Conservation (phyloP, 352 stramenopile genomes). For the Phytopythium mirpurense region DNA sequence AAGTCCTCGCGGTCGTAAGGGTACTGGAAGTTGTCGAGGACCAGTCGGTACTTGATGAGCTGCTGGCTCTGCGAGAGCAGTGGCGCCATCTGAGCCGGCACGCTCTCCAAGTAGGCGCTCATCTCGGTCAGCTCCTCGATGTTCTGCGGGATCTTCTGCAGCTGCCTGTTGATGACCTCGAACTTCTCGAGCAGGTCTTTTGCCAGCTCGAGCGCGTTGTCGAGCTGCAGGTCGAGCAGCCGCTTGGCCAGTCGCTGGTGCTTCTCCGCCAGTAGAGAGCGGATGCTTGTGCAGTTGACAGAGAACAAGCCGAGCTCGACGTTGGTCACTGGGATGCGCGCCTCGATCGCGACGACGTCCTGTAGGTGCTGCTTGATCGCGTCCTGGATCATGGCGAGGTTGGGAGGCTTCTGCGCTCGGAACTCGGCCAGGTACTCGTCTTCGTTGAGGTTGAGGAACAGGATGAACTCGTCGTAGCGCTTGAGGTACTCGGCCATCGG, state of each 20-base stretch:
- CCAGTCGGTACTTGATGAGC: constrained; percentile 70
- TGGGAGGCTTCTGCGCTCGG: constrained; percentile 65
- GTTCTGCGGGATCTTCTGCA: constrained; percentile 86
- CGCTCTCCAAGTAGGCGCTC: constrained; percentile 76
- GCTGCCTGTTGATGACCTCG: constrained; percentile 76
- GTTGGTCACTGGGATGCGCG: constrained; percentile 45
- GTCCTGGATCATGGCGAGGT: constrained; percentile 65
- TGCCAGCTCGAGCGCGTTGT: constrained; percentile 63
- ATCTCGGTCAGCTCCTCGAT: constrained; percentile 91
- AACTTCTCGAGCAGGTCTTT: constrained; percentile 81
- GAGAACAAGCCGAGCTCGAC: constrained; percentile 84
- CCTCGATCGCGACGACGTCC: constrained; percentile 50
- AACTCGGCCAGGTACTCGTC: constrained; percentile 77
- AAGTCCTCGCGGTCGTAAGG: constrained; percentile 87
- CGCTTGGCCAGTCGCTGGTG: constrained; percentile 69
- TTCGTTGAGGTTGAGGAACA: constrained; percentile 89
- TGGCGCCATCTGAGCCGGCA: constrained; percentile 53
- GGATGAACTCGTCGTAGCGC: constrained; percentile 80
- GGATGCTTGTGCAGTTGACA: constrained; percentile 66
- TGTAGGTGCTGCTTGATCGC: constrained; percentile 74
- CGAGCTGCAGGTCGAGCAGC: constrained; percentile 67
- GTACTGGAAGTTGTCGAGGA: constrained; percentile 82
- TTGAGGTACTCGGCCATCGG: constrained; percentile 74
- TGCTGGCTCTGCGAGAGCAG: constrained; percentile 69
- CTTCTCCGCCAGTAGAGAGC: constrained; percentile 70